These are phyloP conservation scores for Chlamydomonas sphaeroides DNA, from an alignment of 139 green algal genomes.

Conservation along the genomic window DNA sequence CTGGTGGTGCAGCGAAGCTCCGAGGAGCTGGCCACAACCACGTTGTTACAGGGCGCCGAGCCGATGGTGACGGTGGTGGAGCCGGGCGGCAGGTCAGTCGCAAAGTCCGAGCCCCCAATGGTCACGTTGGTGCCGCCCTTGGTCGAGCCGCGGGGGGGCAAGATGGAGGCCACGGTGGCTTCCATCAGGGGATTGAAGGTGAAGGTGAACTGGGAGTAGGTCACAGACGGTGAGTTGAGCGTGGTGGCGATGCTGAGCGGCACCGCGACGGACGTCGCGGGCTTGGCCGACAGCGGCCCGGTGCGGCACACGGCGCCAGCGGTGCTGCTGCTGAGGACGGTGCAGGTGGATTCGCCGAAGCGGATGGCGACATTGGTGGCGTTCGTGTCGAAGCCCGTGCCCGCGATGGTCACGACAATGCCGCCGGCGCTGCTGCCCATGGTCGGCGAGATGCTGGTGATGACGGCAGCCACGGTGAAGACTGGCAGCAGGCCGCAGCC, in stretches of 20 bases:
- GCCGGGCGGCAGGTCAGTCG: too few species aligned
- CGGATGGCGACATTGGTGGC: background rate
- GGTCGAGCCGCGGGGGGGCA: slow-evolving; percentile 55
- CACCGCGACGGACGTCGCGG: background rate
- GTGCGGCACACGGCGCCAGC: slow-evolving; percentile 35
- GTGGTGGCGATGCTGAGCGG: slow-evolving; percentile 14
- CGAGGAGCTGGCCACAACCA: background rate
- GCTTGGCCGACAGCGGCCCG: background rate
- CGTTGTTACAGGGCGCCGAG: slow-evolving; percentile 25
- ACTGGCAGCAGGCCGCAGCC: slow-evolving; percentile 4
- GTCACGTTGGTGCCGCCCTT: slow-evolving; percentile 64
- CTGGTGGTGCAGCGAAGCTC: slow-evolving; percentile 16
- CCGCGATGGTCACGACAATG: slow-evolving; percentile 20
- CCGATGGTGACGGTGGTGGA: slow-evolving; percentile 17
- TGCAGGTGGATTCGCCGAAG: slow-evolving; percentile 25
- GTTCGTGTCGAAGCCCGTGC: slow-evolving; percentile 40
- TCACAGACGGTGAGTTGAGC: background rate
- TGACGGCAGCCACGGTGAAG: slow-evolving; percentile 14
- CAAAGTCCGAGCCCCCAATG: slow-evolving; percentile 50
- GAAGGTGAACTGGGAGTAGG: slow-evolving; percentile 20
- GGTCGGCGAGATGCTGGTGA: background rate
- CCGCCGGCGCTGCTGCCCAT: slow-evolving; percentile 41
- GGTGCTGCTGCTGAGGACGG: background rate
- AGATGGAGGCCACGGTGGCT: slow-evolving; percentile 39
- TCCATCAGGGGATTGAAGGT: slow-evolving; percentile 50